Evolutionary conservation across 2,329 filamentous ascomycete genomes (phyloP), one percentile per base, ranked within the genome.

Genomic region (Cadophora sp.): DNA sequence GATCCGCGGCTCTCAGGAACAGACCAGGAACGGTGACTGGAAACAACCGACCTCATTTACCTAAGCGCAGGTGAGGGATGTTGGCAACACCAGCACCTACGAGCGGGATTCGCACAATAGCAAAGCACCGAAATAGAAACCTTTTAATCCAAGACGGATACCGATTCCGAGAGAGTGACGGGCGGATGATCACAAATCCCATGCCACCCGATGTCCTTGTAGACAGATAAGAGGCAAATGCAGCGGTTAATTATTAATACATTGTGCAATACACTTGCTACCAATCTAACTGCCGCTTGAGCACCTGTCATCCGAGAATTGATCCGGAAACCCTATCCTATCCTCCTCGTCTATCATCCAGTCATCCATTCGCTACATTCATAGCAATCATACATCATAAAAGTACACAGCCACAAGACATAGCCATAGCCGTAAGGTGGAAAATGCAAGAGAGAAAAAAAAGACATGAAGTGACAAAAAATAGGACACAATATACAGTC

Each of bases 351-450:
- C 22, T 27, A 58, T 24, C 55, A 56, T 50, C 27, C 60, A 34
- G 12, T 19, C 31, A 29, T 64, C 14, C 34, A 46, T 58, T 29
- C 37, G 34, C 40, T n/a, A 24, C 31, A 14, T 27, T 46, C 58
- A 26, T 64, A 31, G 22, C n/a, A 37, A 37, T 50, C 26, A 53
- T 56, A 40, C 62, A 64, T 56, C 51, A 48, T 58, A 46, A 27
- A 22, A 64, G 19, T 64, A 64, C 62, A 64, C 62, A 58, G 62
- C 62, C 62, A 58, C 37, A 43, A 40, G 61, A 40, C n/a, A 16
- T 27, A 51, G 19, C 4, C 4, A 34, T 12, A 34, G 22, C 55
- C 55, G 55, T 37, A 37, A 61, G 58, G 27, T 22, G 16, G 8
- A 43, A 22, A 40, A 40, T 9, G n/a, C 26, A n/a, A 40, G 22